A percentile compares a stretch with the other conserved stretches of the same genome.
These are phyloP conservation scores for Termitomyces sp. DNA, from an alignment of 768 basidiomycete genomes.

Conservation along the genomic window DNA sequence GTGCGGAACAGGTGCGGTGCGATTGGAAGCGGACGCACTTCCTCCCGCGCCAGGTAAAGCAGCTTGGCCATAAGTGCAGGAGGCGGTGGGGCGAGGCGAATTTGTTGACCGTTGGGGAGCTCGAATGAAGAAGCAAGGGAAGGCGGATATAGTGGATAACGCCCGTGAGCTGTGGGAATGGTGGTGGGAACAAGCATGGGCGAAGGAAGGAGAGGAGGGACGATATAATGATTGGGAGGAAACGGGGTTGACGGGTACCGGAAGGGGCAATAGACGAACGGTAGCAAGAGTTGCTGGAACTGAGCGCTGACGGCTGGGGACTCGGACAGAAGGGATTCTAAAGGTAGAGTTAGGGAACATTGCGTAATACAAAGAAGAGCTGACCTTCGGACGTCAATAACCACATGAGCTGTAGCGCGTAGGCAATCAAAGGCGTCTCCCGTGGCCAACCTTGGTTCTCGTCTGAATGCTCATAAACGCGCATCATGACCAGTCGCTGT, in stretches of 20 bases:
- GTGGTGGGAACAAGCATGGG: constrained; percentile 19
- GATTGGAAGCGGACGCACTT: constrained; percentile 41
- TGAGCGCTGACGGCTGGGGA: constrained; percentile 23
- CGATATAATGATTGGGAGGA: constrained; percentile 58
- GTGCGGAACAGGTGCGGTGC: constrained; percentile 34
- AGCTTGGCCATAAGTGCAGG: constrained; percentile 57
- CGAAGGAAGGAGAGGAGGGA: constrained; percentile 34
- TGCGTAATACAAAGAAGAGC: background rate
- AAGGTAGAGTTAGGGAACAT: background rate
- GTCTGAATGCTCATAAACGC: constrained; percentile 34
- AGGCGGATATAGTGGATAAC: constrained; percentile 43
- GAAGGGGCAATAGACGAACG: constrained; percentile 47
- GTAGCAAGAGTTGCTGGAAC: constrained; percentile 33
- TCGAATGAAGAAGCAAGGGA: constrained; percentile 26
- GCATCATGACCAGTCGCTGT: constrained; percentile 34
- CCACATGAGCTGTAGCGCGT: constrained; percentile 56
- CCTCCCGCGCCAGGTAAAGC: constrained; percentile 57
- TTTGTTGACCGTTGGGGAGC: constrained; percentile 27
- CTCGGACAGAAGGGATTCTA: constrained; percentile 29
- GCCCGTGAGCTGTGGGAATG: constrained; percentile 35
- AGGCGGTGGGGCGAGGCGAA: constrained; percentile 36
- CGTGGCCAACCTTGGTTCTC: constrained; percentile 44
- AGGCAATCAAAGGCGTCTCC: constrained; percentile 42
- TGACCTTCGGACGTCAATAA: constrained; percentile 42
- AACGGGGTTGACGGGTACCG: constrained; percentile 54